Conservation (phyloP, 345 rosid species). For the Murraya koenigii region DNA sequence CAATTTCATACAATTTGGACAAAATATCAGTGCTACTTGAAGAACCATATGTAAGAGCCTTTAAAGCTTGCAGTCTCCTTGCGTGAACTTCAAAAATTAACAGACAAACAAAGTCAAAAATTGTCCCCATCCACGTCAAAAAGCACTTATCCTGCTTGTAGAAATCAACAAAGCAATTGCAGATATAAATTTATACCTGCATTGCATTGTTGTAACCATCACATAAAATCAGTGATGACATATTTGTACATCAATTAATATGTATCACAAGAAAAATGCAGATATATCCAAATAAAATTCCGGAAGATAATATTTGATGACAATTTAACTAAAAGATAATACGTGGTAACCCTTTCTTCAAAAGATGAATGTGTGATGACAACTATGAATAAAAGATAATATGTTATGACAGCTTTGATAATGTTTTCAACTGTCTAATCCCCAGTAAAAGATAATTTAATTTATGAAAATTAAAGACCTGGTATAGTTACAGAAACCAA, state of each 20-base stretch:
- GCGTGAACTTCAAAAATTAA: conserved; percentile 71
- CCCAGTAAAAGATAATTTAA: not conserved
- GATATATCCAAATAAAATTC: not conserved
- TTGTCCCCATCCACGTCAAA: not conserved
- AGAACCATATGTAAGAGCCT: conserved; percentile 94
- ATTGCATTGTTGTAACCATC: not conserved
- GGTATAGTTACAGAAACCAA: not conserved
- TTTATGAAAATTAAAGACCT: not conserved
- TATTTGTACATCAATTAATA: conserved; percentile 1
- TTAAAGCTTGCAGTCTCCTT: conserved; percentile 92
- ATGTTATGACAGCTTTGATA: not conserved
- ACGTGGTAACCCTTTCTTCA: not conserved
- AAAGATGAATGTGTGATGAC: not conserved
- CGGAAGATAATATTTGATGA: not conserved
- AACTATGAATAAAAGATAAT: not conserved
- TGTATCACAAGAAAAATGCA: not conserved
- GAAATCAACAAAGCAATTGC: not conserved
- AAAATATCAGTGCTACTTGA: conserved; percentile 76
- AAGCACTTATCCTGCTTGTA: not conserved
- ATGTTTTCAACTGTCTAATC: not conserved
- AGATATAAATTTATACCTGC: not conserved
- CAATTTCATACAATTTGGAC: conserved; percentile 80
- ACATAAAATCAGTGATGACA: not conserved
- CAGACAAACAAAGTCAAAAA: conserved; percentile 28
- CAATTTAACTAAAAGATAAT: not conserved